Conservation (phyloP, 2,329 filamentous ascomycete species). For the Fusarium multiceps region DNA sequence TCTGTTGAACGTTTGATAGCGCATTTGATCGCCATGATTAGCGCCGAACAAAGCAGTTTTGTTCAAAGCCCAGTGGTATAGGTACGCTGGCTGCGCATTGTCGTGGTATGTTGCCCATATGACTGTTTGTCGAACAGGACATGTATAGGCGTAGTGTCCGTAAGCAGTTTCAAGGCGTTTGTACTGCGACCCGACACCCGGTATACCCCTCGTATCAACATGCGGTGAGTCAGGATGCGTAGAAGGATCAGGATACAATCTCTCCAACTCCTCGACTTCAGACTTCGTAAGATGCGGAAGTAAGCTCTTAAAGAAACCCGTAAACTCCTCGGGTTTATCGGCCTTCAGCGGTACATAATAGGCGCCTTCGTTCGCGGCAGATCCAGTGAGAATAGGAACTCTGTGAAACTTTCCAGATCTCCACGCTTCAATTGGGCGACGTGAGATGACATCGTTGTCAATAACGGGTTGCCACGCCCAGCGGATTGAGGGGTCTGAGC, state of each 20-base stretch:
- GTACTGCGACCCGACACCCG: conserved; percentile 34
- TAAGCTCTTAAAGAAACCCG: conserved; percentile 44
- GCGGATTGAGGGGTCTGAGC: conserved; percentile 46
- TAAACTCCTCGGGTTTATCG: conserved; percentile 42
- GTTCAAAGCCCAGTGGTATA: conserved; percentile 49
- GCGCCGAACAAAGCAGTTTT: conserved; percentile 40
- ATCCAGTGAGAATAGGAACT: conserved; percentile 48
- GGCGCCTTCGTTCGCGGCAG: conserved; percentile 47
- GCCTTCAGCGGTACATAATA: conserved; percentile 43
- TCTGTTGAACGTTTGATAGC: conserved; percentile 54
- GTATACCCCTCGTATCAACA: conserved; percentile 26
- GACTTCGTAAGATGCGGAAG: conserved; percentile 39
- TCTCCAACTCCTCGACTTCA: conserved; percentile 32
- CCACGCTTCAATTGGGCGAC: conserved; percentile 48
- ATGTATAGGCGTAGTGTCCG: conserved; percentile 41
- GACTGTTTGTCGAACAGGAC: conserved; percentile 40
- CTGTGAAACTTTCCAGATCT: conserved; percentile 49
- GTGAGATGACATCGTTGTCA: conserved; percentile 47
- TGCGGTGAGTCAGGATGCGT: conserved; percentile 31
- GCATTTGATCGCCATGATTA: conserved; percentile 43
- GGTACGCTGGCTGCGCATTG: conserved; percentile 40
- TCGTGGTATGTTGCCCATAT: conserved; percentile 40
- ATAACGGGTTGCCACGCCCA: conserved; percentile 51
- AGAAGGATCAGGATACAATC: conserved; percentile 36
- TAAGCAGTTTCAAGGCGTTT: conserved; percentile 40